Evolutionary conservation across 2,329 filamentous ascomycete genomes (phyloP), one percentile per base, ranked within the genome.

Genomic region (Thielaviopsis punctulata): DNA sequence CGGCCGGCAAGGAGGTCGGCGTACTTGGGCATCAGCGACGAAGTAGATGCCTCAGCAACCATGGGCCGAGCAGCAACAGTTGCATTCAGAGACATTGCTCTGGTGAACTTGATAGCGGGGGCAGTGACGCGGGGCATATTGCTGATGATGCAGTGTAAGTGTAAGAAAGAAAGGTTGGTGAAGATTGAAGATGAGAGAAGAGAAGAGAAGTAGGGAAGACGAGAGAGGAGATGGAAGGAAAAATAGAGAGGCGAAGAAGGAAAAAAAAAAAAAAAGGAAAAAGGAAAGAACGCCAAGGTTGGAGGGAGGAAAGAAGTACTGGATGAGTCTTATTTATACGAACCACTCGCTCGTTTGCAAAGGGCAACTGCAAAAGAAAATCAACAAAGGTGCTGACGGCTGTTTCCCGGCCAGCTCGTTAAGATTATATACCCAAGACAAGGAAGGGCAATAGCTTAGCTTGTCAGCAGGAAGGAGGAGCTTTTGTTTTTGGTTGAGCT

Each of bases 91-190:
- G 49, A 55, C 49, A 55, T 55, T 27, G 67, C 65, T 57, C 73
- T 68, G 57, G 70, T 57, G 60, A 76, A 66, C 64, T 73, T 74
- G 61, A 66, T 62, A 57, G 69, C 64, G 61, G 72, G 70, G 45
- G 69, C 67, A 15, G 72, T 70, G 56, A 76, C 66, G 61, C 73
- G 66, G 47, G 73, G 73, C 68, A 75, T 75, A 54, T 19, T 63
- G 51, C n/a, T n/a, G n/a, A n/a, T n/a, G 19, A 39, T 46, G 39
- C 1, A 10, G 24, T 13, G 18, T 27, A 47, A 27, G 25, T 21
- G 7, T 36, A 18, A 4, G 18, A 15, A 18, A 8, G 12, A 10
- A 19, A 15, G n/a, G 15, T 18, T 41, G n/a, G 33, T 4, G 13
- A 21, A 49, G 22, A 13, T 4, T 18, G 13, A 15, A 24, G 44